A percentile compares a stretch with the other conserved stretches of the same genome.
phyloP scores from a whole-genome alignment of 2,329 filamentous ascomycete species.

The Cytospora leucostoma region DNA sequence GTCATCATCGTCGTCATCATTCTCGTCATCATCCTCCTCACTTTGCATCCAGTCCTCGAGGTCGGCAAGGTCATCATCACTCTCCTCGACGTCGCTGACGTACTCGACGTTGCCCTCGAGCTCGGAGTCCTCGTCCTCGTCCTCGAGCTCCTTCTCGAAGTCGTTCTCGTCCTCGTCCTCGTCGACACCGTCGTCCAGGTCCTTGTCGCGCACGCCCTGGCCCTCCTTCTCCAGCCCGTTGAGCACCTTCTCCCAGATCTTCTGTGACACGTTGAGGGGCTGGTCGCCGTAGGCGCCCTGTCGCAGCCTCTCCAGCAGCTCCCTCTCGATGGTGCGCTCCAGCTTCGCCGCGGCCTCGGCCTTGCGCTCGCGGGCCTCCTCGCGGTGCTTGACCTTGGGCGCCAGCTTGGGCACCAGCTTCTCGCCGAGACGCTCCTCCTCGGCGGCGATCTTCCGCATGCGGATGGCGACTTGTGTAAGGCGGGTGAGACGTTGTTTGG shows the following conservation, averaged over 20 bases:
- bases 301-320: slow-evolving; percentile 86
- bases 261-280: slow-evolving; percentile 91
- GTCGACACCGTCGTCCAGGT: slow-evolving; percentile 83
- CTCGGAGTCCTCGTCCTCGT: slow-evolving; percentile 66
- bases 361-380: slow-evolving; percentile 69
- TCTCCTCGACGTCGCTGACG: slow-evolving; percentile 85
- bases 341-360: slow-evolving; percentile 86
- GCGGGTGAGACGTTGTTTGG: slow-evolving; percentile 92
- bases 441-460: slow-evolving; percentile 77
- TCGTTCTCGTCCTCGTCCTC: slow-evolving; percentile 72
- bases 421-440: slow-evolving; percentile 88
- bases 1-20: slow-evolving; percentile 59
- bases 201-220: slow-evolving; percentile 79
- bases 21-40: slow-evolving; percentile 63
- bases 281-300: slow-evolving; percentile 94
- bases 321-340: slow-evolving; percentile 91
- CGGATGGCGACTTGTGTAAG: slow-evolving; percentile 88
- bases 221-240: slow-evolving; percentile 85
- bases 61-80: slow-evolving; percentile 75
- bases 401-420: slow-evolving; percentile 84
- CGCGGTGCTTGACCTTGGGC: slow-evolving; percentile 80
- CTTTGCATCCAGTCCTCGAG: slow-evolving; percentile 93
- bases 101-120: slow-evolving; percentile 84
- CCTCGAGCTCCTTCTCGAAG: slow-evolving; percentile 64
- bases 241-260: slow-evolving; percentile 96